Base-by-base conservation (phyloP, 768 basidiomycete species). In the Tricholoma bakamatsutake region DNA sequence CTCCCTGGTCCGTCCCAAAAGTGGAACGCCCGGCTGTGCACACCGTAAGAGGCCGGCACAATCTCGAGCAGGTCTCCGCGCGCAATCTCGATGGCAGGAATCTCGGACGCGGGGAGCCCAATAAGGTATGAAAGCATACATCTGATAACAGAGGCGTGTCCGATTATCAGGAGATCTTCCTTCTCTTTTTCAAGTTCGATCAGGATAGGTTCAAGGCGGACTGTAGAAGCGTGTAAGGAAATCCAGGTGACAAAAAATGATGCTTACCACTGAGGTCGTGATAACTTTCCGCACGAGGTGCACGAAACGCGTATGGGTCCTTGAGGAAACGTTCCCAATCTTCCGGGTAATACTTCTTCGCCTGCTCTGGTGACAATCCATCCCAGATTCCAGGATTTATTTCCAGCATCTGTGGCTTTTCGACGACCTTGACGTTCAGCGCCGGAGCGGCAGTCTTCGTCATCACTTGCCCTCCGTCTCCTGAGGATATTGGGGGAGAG, bases 351-450 rank as follows among this genome's bases (percentile, higher is more conserved):
- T 84, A 85, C 69, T 86, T 87, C 68, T 85, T 84, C 17, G 93
- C 94, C 65, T 96, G 87, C 60, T 92, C 90, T 0, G 91, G 88
- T 1, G 88, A 90, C 37, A 98, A 78, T 0, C 97, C 97, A 68
- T 98, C 97, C 94, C 95, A 97, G 15, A 98, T 85, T 6, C 88
- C 96, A 51, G 95, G 96, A 65, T 99, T 99, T 66, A 98, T 97
- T 75, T 99, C 97, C 51, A 86, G 79, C 95, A 98, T 98, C 71
- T 95, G 94, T 0, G 88, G 83, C 64, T 97, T 98, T 73, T 99
- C 93, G 46, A 94, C 81, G 30, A 98, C 92, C 67, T 89, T 93
- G 68, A 92, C 82, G 50, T 78, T 81, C 40, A 76, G 60, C n/a
- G n/a, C 54, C 52, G 66, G 62, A 46, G 56, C 49, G 30, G 58